These are phyloP conservation scores for Cucumis cinereus DNA, from an alignment of 306 rosid species.

Conservation along the genomic window DNA sequence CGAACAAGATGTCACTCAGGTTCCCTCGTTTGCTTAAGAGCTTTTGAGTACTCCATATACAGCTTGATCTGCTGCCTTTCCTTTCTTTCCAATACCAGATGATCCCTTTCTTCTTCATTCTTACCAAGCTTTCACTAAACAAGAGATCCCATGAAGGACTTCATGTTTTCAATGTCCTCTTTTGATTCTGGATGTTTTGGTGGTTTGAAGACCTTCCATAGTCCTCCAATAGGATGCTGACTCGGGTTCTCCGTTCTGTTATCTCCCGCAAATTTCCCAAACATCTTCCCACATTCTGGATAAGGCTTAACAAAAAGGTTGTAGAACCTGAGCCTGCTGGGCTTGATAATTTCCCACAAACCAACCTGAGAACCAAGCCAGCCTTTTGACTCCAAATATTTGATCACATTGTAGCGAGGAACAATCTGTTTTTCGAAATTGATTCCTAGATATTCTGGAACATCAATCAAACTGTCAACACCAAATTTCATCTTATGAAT, in stretches of 20 bases:
- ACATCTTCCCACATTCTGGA: slow-evolving; percentile 65
- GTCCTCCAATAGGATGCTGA: slow-evolving; percentile 60
- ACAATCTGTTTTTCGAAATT: slow-evolving; percentile 79
- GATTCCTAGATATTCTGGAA: slow-evolving; percentile 68
- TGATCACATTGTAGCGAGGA: slow-evolving; percentile 57
- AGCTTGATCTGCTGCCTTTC: background rate
- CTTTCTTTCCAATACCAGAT: background rate
- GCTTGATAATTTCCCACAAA: slow-evolving; percentile 56
- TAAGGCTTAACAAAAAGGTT: slow-evolving; percentile 83
- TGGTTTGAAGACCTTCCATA: slow-evolving; percentile 72
- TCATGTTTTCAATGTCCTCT: slow-evolving; percentile 47
- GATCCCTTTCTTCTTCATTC: background rate
- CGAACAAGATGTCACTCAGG: background rate
- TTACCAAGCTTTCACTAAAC: slow-evolving; percentile 16
- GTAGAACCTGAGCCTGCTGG: slow-evolving; percentile 68
- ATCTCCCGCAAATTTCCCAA: slow-evolving; percentile 35
- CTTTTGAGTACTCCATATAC: background rate
- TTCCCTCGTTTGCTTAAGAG: background rate
- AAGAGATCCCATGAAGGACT: slow-evolving; percentile 47
- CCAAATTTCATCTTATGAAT: slow-evolving; percentile 39
- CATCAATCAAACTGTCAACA: slow-evolving; percentile 50
- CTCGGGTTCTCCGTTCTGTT: slow-evolving; percentile 18
- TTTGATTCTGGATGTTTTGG: slow-evolving; percentile 28
- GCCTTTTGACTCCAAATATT: slow-evolving; percentile 55
- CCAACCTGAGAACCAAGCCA: slow-evolving; percentile 55